phyloP scores from a whole-genome alignment of 805 yeast species.

The Wickerhamomyces pijperi region DNA sequence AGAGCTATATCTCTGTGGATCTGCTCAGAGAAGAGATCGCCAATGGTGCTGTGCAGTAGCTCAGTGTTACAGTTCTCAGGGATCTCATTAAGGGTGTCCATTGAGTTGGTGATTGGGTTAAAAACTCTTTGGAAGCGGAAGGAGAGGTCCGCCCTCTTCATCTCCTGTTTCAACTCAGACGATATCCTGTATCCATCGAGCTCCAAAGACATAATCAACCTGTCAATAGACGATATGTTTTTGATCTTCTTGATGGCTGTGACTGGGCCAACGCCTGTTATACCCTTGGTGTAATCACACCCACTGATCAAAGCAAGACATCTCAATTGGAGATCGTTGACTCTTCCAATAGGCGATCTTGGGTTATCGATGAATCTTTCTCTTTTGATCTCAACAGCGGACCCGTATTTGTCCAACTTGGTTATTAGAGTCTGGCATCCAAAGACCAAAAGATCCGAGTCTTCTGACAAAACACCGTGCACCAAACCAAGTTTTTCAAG shows the following conservation, averaged over 20 bases:
- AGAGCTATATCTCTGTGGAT: conserved; percentile 45
- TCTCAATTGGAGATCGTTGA: conserved; percentile 49
- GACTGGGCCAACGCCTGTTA: conserved; percentile 69
- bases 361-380: conserved; percentile 39
- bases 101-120: conserved; percentile 39
- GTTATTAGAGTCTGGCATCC: conserved; percentile 74
- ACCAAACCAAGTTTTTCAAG: conserved; percentile 66
- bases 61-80: conserved; percentile 22
- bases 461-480: conserved; percentile 86
- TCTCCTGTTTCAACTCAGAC: conserved; percentile 53
- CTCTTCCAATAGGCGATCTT: conserved; percentile 38
- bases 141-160: conserved; percentile 59
- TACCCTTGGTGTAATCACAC: conserved; percentile 89
- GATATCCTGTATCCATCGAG: conserved; percentile 48
- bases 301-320: conserved; percentile 85
- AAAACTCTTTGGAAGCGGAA: conserved; percentile 82
- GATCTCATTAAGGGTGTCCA: conserved; percentile 51
- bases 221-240: conserved; percentile 38
- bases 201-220: conserved; percentile 42
- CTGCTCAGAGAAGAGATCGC: conserved; percentile 26
- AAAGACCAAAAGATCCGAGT: conserved; percentile 82
- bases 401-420: conserved; percentile 62
- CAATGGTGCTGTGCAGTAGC: conserved; percentile 28
- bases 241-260: conserved; percentile 58
- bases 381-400: conserved; percentile 58